Evolutionary conservation across 1,284 basidiomycete species (phyloP).

Genomic region (Cutaneotrichosporon arboriforme): DNA sequence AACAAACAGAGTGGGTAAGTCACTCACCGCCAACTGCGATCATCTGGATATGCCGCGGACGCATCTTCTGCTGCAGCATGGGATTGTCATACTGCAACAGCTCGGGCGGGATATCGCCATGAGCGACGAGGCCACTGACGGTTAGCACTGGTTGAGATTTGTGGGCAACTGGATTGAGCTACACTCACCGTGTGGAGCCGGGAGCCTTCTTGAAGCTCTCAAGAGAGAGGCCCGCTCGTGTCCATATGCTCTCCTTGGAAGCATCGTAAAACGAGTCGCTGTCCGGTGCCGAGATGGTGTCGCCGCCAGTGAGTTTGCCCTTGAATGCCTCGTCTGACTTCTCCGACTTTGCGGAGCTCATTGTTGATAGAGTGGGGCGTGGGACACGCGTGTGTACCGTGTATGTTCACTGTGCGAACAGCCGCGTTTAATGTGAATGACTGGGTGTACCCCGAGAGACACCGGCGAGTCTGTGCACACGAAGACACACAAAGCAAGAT

Average conservation of each 20-base stretch:
- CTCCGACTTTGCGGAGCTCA: too few relatives aligned
- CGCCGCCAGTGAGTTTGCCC: too few relatives aligned
- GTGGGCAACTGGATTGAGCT: not conserved
- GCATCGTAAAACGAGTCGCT: conserved; percentile 45
- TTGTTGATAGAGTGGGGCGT: too few relatives aligned
- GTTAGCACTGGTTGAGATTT: not conserved
- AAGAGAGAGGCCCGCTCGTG: conserved; percentile 44
- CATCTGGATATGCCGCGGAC: conserved; percentile 43
- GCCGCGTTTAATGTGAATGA: too few relatives aligned
- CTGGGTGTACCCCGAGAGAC: too few relatives aligned
- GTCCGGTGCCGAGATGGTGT: not conserved
- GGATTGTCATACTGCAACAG: conserved; percentile 35
- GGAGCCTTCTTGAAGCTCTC: conserved; percentile 51
- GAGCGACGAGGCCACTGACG: conserved; percentile 28
- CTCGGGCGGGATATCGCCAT: conserved; percentile 34
- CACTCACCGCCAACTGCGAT: conserved; percentile 49
- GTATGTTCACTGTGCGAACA: too few relatives aligned
- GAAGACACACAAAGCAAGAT: too few relatives aligned
- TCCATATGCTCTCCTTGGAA: conserved; percentile 41
- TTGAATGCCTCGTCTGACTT: too few relatives aligned
- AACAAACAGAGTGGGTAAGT: conserved; percentile 18
- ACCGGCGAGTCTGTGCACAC: too few relatives aligned
- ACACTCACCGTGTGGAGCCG: conserved; percentile 36
- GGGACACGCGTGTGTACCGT: too few relatives aligned
- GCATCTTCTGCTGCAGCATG: conserved; percentile 48